These are phyloP conservation scores for Cercospora zeae-maydis DNA, from an alignment of 2,329 filamentous ascomycete genomes.

Conservation along the genomic window DNA sequence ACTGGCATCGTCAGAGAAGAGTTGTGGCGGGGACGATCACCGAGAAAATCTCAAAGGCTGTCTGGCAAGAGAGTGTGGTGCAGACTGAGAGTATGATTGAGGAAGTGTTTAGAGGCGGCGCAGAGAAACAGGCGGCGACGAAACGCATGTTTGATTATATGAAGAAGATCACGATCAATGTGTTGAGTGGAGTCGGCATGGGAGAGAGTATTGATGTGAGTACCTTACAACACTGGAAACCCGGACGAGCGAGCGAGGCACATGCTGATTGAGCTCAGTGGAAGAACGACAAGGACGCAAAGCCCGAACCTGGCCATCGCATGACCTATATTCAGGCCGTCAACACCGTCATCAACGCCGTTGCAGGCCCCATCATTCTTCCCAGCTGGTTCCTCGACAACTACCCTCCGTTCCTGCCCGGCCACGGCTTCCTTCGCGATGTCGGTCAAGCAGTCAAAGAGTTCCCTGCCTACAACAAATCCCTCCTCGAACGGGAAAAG, in stretches of 20 bases:
- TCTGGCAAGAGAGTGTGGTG: constrained; percentile 31
- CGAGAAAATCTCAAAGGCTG: constrained; percentile 35
- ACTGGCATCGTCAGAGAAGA: constrained; percentile 35
- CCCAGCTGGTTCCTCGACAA: constrained; percentile 27
- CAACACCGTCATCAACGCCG: constrained; percentile 25
- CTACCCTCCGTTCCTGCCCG: constrained; percentile 28
- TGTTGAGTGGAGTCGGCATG: constrained; percentile 35
- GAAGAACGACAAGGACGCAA: constrained; percentile 24
- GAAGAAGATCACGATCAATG: constrained; percentile 37
- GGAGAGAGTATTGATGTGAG: constrained; percentile 24
- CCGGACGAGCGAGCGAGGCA: not conserved
- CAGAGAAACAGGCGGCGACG: constrained; percentile 15
- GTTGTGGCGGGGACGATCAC: constrained; percentile 34
- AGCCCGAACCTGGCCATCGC: constrained; percentile 29
- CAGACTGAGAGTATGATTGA: constrained; percentile 31
- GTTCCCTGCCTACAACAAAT: constrained; percentile 27
- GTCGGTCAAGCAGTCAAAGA: constrained; percentile 28
- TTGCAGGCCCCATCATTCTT: constrained; percentile 29
- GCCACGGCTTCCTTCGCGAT: constrained; percentile 16
- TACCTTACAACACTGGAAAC: not conserved
- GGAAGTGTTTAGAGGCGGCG: constrained; percentile 20
- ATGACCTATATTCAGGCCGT: constrained; percentile 34
- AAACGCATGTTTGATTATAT: constrained; percentile 33
- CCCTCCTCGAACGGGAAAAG: constrained; percentile 27
- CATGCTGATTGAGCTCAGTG: constrained; percentile 14